Evolutionary conservation across 495 filamentous ascomycete species (phyloP).

Genomic region (Penicillium verhagenii): DNA sequence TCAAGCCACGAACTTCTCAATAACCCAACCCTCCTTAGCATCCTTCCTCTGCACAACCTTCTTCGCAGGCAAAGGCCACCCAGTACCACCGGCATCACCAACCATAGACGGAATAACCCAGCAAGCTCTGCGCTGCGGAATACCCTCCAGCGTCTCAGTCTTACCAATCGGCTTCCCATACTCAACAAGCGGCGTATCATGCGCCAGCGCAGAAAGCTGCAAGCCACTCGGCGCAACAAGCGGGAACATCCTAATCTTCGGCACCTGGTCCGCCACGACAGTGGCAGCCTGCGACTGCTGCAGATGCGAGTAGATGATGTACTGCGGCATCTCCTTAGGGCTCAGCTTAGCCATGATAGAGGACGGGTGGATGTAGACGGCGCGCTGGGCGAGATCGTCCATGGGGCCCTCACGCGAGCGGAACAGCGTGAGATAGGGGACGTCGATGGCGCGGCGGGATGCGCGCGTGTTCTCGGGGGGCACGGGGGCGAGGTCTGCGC

Average conservation of each 20-base stretch:
- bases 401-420: slow-evolving; percentile 57
- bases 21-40: slow-evolving; percentile 70
- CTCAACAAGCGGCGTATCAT: slow-evolving; percentile 78
- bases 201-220: slow-evolving; percentile 76
- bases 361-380: slow-evolving; percentile 83
- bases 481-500: slow-evolving; percentile 76
- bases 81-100: slow-evolving; percentile 63
- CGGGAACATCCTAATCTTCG: slow-evolving; percentile 85
- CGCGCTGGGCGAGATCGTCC: slow-evolving; percentile 50
- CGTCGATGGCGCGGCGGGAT: slow-evolving; percentile 78
- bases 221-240: slow-evolving; percentile 72
- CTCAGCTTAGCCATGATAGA: slow-evolving; percentile 72
- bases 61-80: slow-evolving; percentile 81
- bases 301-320: slow-evolving; percentile 83
- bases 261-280: slow-evolving; percentile 46
- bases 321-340: slow-evolving; percentile 75
- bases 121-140: slow-evolving; percentile 61
- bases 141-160: slow-evolving; percentile 58
- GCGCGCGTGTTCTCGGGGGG: slow-evolving; percentile 70
- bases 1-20: slow-evolving; percentile 57
- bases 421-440: slow-evolving; percentile 87
- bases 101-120: slow-evolving; percentile 77
- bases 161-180: slow-evolving; percentile 90
- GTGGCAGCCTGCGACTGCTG: slow-evolving; percentile 64
- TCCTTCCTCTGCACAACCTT: slow-evolving; percentile 81